Percentiles rank a stretch among this genome's conserved stretches.
Conservation (phyloP, 306 rosid species). For the Malus orientalis region DNA sequence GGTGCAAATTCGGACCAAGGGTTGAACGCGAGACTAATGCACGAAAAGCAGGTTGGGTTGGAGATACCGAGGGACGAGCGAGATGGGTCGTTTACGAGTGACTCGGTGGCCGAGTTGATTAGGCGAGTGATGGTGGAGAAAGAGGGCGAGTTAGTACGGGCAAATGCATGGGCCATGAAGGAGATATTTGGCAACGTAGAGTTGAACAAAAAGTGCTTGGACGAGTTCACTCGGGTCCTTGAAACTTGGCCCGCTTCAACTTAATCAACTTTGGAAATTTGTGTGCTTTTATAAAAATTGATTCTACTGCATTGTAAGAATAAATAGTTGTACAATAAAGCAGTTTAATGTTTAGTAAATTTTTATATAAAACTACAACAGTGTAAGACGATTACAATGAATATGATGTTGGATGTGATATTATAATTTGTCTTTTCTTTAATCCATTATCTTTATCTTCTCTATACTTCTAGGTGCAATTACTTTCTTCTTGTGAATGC, state of each 20-base stretch:
- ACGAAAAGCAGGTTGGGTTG: neutral
- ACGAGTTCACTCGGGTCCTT: neutral
- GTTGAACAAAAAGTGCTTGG: neutral
- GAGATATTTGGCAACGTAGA: neutral
- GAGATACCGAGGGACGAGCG: constrained; percentile 8
- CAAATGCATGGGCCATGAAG: constrained; percentile 5
- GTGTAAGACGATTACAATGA: too few species aligned
- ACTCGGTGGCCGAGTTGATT: neutral
- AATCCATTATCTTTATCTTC: too few species aligned
- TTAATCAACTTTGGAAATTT: neutral
- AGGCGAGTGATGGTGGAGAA: constrained; percentile 10
- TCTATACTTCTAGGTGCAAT: constrained; percentile 40
- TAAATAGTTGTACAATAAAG: too few species aligned
- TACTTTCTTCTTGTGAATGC: constrained; percentile 59
- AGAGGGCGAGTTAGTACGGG: neutral
- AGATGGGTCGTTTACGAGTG: constrained; percentile 14
- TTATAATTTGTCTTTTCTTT: too few species aligned
- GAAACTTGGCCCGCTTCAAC: neutral
- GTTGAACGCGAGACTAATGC: neutral
- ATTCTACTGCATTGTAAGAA: too few species aligned
- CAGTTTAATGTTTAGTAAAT: too few species aligned
- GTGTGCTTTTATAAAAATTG: too few species aligned
- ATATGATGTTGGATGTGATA: too few species aligned
- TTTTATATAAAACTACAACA: too few species aligned
- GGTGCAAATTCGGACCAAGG: constrained; percentile 12